These are phyloP conservation scores for Penicillium angulare DNA, from an alignment of 495 filamentous ascomycete species.

Conservation along the genomic window DNA sequence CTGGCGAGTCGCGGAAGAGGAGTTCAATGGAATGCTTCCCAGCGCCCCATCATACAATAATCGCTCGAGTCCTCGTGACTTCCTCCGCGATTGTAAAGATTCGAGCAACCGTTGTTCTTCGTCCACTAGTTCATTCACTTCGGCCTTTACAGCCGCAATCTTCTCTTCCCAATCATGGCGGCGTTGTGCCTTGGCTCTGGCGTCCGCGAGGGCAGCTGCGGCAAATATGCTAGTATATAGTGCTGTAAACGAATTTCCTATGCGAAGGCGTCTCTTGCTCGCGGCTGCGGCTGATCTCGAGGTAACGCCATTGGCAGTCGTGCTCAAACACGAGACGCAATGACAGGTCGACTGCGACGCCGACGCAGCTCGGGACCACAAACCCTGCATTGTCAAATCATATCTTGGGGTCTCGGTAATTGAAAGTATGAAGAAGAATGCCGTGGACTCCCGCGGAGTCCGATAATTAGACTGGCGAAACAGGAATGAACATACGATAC, in stretches of 20 bases:
- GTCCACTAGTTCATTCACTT: constrained; percentile 41
- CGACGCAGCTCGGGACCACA: constrained; percentile 70
- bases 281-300: constrained; percentile 53
- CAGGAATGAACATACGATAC: constrained; percentile 1
- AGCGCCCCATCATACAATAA: constrained; percentile 24
- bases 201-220: constrained; percentile 66
- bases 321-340: constrained; percentile 61
- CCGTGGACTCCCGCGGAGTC: constrained; percentile 23
- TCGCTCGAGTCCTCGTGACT: constrained; percentile 13
- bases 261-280: constrained; percentile 49
- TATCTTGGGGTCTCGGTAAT: too few relatives aligned
- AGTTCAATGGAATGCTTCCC: constrained; percentile 15
- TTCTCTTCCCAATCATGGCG: constrained; percentile 63
- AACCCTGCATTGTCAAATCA: constrained; percentile 60
- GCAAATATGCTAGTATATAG: constrained; percentile 72
- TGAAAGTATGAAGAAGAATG: too few relatives aligned
- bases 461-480: constrained; percentile 7
- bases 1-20: constrained; percentile 5
- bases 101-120: constrained; percentile 40
- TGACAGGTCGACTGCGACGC: constrained; percentile 59
- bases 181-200: constrained; percentile 58
- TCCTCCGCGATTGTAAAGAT: constrained; percentile 27
- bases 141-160: constrained; percentile 46
- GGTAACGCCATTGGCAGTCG: constrained; percentile 49
- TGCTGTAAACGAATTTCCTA: constrained; percentile 65